phyloP scores from a whole-genome alignment of 2,329 filamentous ascomycete species.

The Coniochaeta hoffmannii region DNA sequence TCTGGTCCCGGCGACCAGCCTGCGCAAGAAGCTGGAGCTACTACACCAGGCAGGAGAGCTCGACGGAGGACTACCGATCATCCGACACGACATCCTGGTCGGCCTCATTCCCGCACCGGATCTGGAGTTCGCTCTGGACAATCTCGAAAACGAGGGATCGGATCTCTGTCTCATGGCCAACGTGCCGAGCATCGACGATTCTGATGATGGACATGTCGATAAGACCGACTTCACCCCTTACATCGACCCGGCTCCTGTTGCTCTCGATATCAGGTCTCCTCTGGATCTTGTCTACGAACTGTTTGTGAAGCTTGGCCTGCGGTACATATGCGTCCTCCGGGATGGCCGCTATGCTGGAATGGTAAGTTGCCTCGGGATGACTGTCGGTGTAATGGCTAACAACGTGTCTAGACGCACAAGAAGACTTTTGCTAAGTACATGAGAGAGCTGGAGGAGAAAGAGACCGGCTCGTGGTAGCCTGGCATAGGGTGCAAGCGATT shows the following conservation, averaged over 20 bases:
- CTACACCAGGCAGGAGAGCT: conserved; percentile 82
- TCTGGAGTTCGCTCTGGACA: conserved; percentile 86
- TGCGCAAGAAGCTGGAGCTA: conserved; percentile 74
- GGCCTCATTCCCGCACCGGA: conserved; percentile 92
- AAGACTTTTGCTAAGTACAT: conserved; percentile 95
- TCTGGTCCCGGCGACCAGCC: conserved; percentile 65
- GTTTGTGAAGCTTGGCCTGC: conserved; percentile 85
- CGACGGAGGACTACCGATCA: conserved; percentile 83
- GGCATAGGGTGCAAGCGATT: neutral
- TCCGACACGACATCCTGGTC: conserved; percentile 71
- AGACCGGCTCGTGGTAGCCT: conserved; percentile 2
- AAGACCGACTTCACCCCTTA: conserved; percentile 83
- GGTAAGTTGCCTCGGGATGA: conserved; percentile 43
- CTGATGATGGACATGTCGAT: conserved; percentile 50
- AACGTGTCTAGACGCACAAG: conserved; percentile 67
- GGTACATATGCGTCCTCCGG: conserved; percentile 83
- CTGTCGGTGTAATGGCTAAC: neutral
- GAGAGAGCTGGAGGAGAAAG: conserved; percentile 64
- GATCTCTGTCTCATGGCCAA: conserved; percentile 77
- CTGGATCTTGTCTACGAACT: conserved; percentile 96
- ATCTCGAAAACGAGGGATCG: conserved; percentile 65
- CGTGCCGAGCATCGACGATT: conserved; percentile 54
- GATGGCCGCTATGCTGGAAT: conserved; percentile 84
- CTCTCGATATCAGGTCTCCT: conserved; percentile 79
- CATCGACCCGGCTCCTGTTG: conserved; percentile 85